Evolutionary conservation across 148 eudicot genomes (phyloP).

Genomic region (Amaranthus hypochondriacus): DNA sequence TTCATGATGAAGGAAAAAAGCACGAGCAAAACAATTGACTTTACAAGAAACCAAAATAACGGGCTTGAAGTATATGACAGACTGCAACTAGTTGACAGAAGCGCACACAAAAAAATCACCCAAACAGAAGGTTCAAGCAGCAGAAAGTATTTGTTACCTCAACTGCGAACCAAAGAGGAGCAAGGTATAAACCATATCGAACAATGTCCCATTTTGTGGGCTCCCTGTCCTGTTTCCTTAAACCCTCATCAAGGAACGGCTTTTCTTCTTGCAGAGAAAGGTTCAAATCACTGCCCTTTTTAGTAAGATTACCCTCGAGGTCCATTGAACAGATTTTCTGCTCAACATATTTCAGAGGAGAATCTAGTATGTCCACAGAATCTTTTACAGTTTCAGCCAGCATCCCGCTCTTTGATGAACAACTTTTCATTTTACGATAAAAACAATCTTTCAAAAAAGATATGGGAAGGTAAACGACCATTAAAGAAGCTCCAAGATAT

Average conservation of each 20-base stretch:
- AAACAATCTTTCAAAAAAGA: slow-evolving; percentile 87
- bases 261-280: slow-evolving; percentile 61
- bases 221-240: slow-evolving; percentile 43
- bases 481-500: slow-evolving; percentile 93
- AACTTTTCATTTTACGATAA: slow-evolving; percentile 43
- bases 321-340: slow-evolving; percentile 60
- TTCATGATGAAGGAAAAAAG: neutral
- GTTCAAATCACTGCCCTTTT: slow-evolving; percentile 60
- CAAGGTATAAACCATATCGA: slow-evolving; percentile 73
- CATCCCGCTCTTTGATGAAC: slow-evolving; percentile 41
- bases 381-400: slow-evolving; percentile 32
- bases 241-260: slow-evolving; percentile 46
- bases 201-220: slow-evolving; percentile 71
- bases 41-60: neutral
- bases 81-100: neutral
- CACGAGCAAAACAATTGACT: neutral
- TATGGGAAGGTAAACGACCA: slow-evolving; percentile 95
- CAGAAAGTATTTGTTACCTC: slow-evolving; percentile 49
- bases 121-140: neutral
- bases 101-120: neutral
- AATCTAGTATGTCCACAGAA: slow-evolving; percentile 41
- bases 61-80: neutral
- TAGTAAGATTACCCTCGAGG: slow-evolving; percentile 44
- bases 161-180: slow-evolving; percentile 93
- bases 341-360: slow-evolving; percentile 53